phyloP scores from a whole-genome alignment of 208 protist genomes.

The Trypanosoma boissoni region DNA sequence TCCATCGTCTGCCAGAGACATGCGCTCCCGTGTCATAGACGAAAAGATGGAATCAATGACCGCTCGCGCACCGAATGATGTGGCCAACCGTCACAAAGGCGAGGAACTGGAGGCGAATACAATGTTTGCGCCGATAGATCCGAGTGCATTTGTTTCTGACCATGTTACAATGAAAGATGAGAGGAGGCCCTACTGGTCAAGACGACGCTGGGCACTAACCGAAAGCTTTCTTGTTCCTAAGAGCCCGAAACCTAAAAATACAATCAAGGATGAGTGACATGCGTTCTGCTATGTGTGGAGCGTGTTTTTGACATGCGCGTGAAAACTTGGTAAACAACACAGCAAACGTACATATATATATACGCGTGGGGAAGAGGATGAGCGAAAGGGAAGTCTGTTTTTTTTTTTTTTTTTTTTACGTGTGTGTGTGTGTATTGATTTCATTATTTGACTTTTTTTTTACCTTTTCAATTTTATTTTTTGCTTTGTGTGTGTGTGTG shows the following conservation, averaged over 20 bases:
- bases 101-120: constrained; percentile 74
- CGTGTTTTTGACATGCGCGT: too few relatives aligned
- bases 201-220: constrained; percentile 78
- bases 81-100: constrained; percentile 60
- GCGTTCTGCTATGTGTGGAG: too few relatives aligned
- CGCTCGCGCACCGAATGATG: constrained; percentile 39
- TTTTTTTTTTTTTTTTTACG: constrained; percentile 6
- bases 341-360: not conserved
- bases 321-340: too few relatives aligned
- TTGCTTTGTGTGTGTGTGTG: not conserved
- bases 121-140: constrained; percentile 85
- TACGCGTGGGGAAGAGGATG: not conserved
- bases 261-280: constrained; percentile 83
- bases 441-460: not conserved
- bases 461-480: constrained; percentile 2
- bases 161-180: constrained; percentile 25
- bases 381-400: not conserved
- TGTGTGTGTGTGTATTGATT: not conserved
- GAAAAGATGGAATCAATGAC: constrained; percentile 30
- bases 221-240: constrained; percentile 85
- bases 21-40: constrained; percentile 49
- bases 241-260: constrained; percentile 85
- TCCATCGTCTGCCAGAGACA: constrained; percentile 25
- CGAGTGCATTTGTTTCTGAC: constrained; percentile 70
- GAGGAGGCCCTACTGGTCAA: constrained; percentile 72